A percentile compares a stretch with the other conserved stretches of the same genome.
These are phyloP conservation scores for Pyrus communis DNA, from an alignment of 306 rosid species.

Conservation along the genomic window DNA sequence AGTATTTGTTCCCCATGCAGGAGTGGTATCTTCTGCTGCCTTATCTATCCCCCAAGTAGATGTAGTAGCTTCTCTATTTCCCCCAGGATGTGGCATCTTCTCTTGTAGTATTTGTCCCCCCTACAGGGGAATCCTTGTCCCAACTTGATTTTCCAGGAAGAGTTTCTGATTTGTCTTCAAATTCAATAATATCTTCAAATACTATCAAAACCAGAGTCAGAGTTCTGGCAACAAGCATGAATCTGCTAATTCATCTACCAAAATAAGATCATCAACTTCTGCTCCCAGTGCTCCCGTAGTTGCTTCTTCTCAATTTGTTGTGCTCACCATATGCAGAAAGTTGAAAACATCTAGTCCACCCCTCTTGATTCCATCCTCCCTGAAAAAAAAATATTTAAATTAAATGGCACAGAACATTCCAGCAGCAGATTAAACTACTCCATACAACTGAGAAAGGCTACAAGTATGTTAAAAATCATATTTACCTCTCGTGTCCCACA, in stretches of 20 bases:
- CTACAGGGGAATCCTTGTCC: conserved; percentile 20
- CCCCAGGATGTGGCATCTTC: not conserved
- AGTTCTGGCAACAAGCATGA: conserved; percentile 51
- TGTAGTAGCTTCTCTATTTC: conserved; percentile 22
- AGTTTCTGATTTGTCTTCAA: conserved; percentile 16
- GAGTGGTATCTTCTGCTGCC: too few species aligned
- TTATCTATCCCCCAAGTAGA: conserved; percentile 36
- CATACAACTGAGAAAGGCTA: not conserved
- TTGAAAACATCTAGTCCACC: conserved; percentile 60
- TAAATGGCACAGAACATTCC: not conserved
- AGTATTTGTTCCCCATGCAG: too few species aligned
- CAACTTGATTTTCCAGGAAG: conserved; percentile 22
- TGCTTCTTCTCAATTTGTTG: conserved; percentile 41
- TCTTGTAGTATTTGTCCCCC: too few species aligned
- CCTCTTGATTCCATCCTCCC: conserved; percentile 43
- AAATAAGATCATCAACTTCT: conserved; percentile 57
- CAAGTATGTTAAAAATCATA: not conserved
- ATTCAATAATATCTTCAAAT: conserved; percentile 59
- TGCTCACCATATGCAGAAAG: conserved; percentile 62
- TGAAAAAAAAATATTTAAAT: conserved; percentile 21
- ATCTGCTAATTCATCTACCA: conserved; percentile 45
- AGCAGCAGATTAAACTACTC: not conserved
- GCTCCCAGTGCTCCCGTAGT: conserved; percentile 61
- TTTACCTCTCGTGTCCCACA: conserved; percentile 76
- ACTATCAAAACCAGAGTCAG: conserved; percentile 40